phyloP scores from a whole-genome alignment of 2,329 filamentous ascomycete genomes.

The Malbranchea zuffiana region DNA sequence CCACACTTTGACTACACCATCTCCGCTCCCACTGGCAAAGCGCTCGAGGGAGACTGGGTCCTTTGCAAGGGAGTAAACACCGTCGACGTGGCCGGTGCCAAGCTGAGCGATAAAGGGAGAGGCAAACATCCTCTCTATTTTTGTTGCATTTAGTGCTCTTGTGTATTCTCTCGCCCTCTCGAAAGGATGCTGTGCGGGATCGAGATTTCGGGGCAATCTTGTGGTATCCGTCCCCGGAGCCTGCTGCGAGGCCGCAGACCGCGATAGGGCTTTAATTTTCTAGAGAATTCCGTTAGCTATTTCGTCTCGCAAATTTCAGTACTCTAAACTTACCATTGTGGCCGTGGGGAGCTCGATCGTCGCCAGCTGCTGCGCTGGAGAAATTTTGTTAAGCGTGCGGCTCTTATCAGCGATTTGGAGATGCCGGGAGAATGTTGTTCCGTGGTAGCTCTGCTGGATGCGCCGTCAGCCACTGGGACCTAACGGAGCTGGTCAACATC shows the following conservation, averaged over 20 bases:
- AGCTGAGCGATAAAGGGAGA: conserved; percentile 77
- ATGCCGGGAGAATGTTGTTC: conserved; percentile 7
- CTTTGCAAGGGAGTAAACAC: conserved; percentile 70
- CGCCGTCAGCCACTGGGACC: too few species aligned
- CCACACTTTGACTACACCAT: conserved; percentile 92
- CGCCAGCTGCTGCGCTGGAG: not conserved
- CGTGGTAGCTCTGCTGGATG: conserved; percentile 4
- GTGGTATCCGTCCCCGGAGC: conserved; percentile 36
- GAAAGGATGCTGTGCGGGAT: conserved; percentile 80
- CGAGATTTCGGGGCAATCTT: conserved; percentile 47
- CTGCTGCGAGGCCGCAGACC: conserved; percentile 38
- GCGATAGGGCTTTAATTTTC: conserved; percentile 48
- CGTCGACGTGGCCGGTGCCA: conserved; percentile 84
- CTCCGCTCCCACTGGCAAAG: conserved; percentile 74
- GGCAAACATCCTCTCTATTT: conserved; percentile 86
- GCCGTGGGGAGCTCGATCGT: not conserved
- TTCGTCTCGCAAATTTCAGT: not conserved
- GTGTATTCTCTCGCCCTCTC: conserved; percentile 82
- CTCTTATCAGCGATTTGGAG: not conserved
- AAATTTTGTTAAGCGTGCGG: conserved; percentile 6
- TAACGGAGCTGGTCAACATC: too few species aligned
- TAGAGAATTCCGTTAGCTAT: conserved; percentile 15
- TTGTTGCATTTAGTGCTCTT: conserved; percentile 69
- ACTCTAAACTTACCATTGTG: conserved; percentile 14
- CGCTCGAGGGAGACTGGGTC: conserved; percentile 63